phyloP scores from a whole-genome alignment of 768 basidiomycete species.

The Leccinellum rugosiceps region DNA sequence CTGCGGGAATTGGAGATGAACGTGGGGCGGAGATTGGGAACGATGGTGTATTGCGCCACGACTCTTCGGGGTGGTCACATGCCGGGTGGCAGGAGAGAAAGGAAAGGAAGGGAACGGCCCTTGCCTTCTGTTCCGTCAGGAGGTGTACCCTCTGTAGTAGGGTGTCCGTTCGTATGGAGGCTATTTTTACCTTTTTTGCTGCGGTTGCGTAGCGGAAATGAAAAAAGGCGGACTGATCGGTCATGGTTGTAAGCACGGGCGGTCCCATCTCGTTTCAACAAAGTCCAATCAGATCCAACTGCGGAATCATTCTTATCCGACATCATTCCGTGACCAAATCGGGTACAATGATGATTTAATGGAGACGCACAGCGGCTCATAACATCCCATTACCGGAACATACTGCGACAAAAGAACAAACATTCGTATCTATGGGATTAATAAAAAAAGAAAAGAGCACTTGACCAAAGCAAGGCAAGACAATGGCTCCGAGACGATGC shows the following conservation, averaged over 20 bases:
- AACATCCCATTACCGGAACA: conserved; percentile 9
- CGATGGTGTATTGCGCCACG: conserved; percentile 1
- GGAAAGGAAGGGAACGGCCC: background rate
- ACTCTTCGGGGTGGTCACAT: background rate
- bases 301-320: background rate
- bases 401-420: conserved; percentile 9
- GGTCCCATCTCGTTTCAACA: background rate
- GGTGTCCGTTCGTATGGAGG: background rate
- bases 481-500: conserved; percentile 7
- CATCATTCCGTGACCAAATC: background rate
- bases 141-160: background rate
- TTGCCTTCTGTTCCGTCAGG: background rate
- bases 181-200: conserved; percentile 10
- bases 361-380: background rate
- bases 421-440: conserved; percentile 7
- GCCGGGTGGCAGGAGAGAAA: background rate
- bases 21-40: conserved; percentile 3
- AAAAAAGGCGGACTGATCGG: background rate
- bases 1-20: background rate
- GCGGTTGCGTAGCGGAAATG: conserved; percentile 18
- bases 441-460: conserved; percentile 22
- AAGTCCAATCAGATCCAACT: background rate
- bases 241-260: conserved; percentile 1
- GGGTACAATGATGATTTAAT: background rate
- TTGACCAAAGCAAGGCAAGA: conserved; percentile 35